phyloP scores from a whole-genome alignment of 768 basidiomycete species.

The Boletus rubropictus region DNA sequence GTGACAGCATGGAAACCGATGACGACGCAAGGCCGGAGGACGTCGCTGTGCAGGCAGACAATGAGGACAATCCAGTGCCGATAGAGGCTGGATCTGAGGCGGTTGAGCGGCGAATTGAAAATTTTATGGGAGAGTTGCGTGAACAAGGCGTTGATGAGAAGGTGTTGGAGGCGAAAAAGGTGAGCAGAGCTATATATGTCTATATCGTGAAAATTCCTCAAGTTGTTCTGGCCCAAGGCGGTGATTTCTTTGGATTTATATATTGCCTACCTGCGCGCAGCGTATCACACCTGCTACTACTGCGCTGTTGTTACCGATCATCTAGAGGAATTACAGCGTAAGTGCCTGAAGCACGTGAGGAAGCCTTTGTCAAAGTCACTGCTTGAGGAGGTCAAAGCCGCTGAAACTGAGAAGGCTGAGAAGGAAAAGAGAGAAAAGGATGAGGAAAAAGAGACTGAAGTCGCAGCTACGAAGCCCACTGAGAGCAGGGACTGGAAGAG shows the following conservation, averaged over 20 bases:
- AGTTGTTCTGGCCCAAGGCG: slow-evolving; percentile 42
- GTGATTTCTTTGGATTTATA: slow-evolving; percentile 86
- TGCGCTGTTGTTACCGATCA: slow-evolving; percentile 91
- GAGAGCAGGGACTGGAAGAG: slow-evolving; percentile 52
- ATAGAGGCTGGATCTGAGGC: slow-evolving; percentile 65
- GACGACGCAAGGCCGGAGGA: slow-evolving; percentile 28
- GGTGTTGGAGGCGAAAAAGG: slow-evolving; percentile 66
- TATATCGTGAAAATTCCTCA: slow-evolving; percentile 15
- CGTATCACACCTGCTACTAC: slow-evolving; percentile 96
- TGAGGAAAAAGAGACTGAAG: slow-evolving; percentile 39
- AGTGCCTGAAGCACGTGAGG: slow-evolving; percentile 89
- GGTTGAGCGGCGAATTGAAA: slow-evolving; percentile 79
- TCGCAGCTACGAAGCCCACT: slow-evolving; percentile 29
- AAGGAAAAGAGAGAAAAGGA: slow-evolving; percentile 47
- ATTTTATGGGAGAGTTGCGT: slow-evolving; percentile 63
- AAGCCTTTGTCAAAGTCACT: slow-evolving; percentile 60
- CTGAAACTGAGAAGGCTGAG: slow-evolving; percentile 39
- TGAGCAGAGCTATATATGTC: slow-evolving; percentile 32
- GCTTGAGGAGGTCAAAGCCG: slow-evolving; percentile 56
- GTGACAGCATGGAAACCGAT: slow-evolving; percentile 25
- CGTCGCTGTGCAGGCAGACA: slow-evolving; percentile 32
- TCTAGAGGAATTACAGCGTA: slow-evolving; percentile 90
- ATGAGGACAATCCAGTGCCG: slow-evolving; percentile 45
- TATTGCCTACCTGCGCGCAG: slow-evolving; percentile 87
- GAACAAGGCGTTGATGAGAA: slow-evolving; percentile 67